phyloP scores from a whole-genome alignment of 441 rosid species.

The Adansonia gregorii region DNA sequence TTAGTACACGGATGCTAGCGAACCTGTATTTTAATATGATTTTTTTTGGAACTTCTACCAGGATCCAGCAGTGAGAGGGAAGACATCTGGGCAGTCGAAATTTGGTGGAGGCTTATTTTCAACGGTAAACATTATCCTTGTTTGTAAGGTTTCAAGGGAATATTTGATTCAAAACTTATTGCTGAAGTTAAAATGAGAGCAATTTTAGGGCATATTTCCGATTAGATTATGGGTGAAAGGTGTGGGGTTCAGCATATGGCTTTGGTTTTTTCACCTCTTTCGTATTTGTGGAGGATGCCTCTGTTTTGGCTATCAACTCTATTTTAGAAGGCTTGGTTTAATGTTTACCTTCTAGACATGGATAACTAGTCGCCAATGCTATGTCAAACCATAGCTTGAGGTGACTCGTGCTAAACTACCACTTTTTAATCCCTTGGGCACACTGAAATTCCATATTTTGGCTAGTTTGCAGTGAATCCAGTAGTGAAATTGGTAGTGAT shows the following conservation, averaged over 20 bases:
- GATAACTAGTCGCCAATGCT: not conserved
- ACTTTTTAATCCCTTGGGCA: not conserved
- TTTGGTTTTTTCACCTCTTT: not conserved
- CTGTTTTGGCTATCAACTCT: too few species aligned
- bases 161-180: not conserved
- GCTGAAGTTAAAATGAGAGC: not conserved
- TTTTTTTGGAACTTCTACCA: constrained; percentile 18
- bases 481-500: not conserved
- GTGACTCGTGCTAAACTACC: not conserved
- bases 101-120: constrained; percentile 60
- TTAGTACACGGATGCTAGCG: not conserved
- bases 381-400: not conserved
- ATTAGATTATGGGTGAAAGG: not conserved
- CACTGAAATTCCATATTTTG: not conserved
- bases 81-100: constrained; percentile 47
- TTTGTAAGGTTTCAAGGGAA: constrained; percentile 1
- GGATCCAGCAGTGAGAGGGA: constrained; percentile 60
- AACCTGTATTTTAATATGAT: not conserved
- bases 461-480: not conserved
- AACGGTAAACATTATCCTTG: constrained; percentile 42
- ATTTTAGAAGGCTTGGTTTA: not conserved
- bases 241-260: not conserved
- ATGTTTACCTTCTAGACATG: not conserved
- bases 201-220: not conserved
- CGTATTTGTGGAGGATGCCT: not conserved